Base-by-base conservation (phyloP, 1,284 basidiomycete genomes). In the Melampsora larici-populina region DNA sequence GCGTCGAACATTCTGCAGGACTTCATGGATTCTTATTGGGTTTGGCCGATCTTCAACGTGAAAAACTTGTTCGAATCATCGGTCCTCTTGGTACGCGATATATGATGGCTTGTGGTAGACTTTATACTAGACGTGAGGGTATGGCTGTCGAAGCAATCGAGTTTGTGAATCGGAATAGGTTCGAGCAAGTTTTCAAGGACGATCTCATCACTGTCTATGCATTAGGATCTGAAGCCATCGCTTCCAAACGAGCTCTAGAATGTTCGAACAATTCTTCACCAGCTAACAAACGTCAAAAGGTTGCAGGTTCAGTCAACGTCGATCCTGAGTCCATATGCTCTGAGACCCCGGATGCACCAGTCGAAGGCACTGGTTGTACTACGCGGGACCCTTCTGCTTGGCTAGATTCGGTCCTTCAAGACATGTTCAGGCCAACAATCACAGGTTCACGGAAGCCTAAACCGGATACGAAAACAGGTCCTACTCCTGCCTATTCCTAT, bases 401-500 rank as follows among this genome's bases (percentile, higher is more conserved):
- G 55, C 55, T 58, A 58, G 55, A 58, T 58, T 29, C 13, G 21
- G 63, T 64, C 7, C 26, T 64, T 36, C 29, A 78, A 26, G 75
- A 78, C 26, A 78, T 78, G 75, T 78, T 78, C 36, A 70, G 75
- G 69, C 40, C 75, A n/a, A 26, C 17, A 1, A 51, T 43, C 18
- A 26, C 51, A n/a, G 29, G 13, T 29, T 21, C 33, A 26, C 43
- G 6, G 46, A 36, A 65, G 26, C 58, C 33, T 46, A 11, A 11
- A 60, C 43, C 15, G 11, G 36, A 40, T 49, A 55, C 43, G 62
- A 64, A 40, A 40, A 26, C 18, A 24, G n/a, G 29, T 64, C 63
- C 63, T 15, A 78, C 68, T 7, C 75, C 75, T 51, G 75, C 75
- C 21, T 78, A 78, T 58, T 78, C 75, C 9, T 78, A 70, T 48